Base-by-base conservation (phyloP, 805 yeast genomes). In the Schizosaccharomyces japonicus region DNA sequence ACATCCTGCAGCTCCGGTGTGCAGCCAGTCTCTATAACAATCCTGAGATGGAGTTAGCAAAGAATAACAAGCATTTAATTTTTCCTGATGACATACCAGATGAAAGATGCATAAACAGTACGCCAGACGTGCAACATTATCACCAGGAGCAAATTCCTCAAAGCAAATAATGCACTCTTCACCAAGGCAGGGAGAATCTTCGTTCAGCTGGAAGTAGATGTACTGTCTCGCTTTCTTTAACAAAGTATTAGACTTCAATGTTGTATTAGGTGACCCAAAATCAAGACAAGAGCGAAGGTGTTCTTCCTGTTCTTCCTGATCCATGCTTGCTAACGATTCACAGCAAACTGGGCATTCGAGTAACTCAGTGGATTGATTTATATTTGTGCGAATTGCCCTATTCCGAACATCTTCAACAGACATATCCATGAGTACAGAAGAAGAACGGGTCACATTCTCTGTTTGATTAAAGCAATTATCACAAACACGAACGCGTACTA, bases 121-220 rank as follows among this genome's bases (percentile, higher is more conserved):
- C 60, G 87, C 96, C 50, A 90, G 63, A 39, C 99, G 65, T 0
- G 94, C 96, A 15, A 90, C 87, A 56, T 78, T 78, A 49, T 84
- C 90, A 1, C 94, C 94, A 0, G 85, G 81, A 45, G 64, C 63
- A 59, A 85, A 73, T 17, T 81, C 93, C 58, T 90, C 98, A 52
- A 87, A 73, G 57, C 99, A 90, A 23, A 90, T 87, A 13, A 83
- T 87, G 60, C 99, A 90, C 60, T 90, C 96, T 45, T 73, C 73
- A 30, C 68, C 75, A 15, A 42, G 8, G 53, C 50, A 28, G 52
- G 49, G 3, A 54, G 44, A 10, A 47, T 55, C 27, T 50, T 52
- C 39, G 45, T 45, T n/a, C 29, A 48, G n/a, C 55, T 40, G 45
- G 52, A 33, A 3, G 57, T 54, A 5, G 50, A 50, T 31, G 54